phyloP scores from a whole-genome alignment of 768 basidiomycete genomes.

The Rossbeevera mucosa region DNA sequence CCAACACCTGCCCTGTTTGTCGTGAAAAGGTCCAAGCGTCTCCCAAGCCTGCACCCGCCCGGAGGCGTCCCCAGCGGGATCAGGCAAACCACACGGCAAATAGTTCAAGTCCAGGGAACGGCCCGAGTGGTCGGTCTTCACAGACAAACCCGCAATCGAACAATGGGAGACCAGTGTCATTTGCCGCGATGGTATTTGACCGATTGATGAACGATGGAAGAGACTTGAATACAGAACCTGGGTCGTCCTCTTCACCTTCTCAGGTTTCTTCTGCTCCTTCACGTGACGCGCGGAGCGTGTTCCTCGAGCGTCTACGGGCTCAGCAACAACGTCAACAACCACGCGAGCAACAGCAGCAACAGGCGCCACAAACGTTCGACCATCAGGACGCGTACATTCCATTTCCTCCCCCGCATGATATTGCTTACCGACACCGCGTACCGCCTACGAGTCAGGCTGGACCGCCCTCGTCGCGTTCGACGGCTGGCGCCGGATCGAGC shows the following conservation, averaged over 20 bases:
- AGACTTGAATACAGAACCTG: conserved; percentile 1
- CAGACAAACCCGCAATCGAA: conserved; percentile 7
- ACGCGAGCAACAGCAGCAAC: conserved; percentile 7
- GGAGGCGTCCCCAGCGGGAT: conserved; percentile 16
- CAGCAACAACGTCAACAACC: conserved; percentile 12
- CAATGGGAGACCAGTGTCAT: conserved; percentile 14
- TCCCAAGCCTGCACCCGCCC: conserved; percentile 20
- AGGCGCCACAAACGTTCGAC: conserved; percentile 1
- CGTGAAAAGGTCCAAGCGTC: conserved; percentile 50
- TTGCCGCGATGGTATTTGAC: conserved; percentile 19
- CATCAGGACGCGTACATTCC: conserved; percentile 1
- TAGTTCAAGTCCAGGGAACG: background rate
- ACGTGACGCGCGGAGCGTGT: conserved; percentile 5
- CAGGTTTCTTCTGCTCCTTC: background rate
- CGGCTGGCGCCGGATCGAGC: background rate
- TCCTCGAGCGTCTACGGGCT: conserved; percentile 15
- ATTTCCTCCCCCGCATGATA: conserved; percentile 1
- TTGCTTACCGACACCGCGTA: conserved; percentile 6
- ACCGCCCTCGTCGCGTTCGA: conserved; percentile 1
- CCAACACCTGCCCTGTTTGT: conserved; percentile 79
- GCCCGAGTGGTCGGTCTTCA: conserved; percentile 2
- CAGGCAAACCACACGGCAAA: conserved; percentile 9
- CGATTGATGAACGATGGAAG: conserved; percentile 17
- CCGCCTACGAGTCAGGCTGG: conserved; percentile 10
- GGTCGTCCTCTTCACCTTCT: conserved; percentile 5